Conservation (phyloP, 768 basidiomycete genomes). For the Asterophora parasitica region DNA sequence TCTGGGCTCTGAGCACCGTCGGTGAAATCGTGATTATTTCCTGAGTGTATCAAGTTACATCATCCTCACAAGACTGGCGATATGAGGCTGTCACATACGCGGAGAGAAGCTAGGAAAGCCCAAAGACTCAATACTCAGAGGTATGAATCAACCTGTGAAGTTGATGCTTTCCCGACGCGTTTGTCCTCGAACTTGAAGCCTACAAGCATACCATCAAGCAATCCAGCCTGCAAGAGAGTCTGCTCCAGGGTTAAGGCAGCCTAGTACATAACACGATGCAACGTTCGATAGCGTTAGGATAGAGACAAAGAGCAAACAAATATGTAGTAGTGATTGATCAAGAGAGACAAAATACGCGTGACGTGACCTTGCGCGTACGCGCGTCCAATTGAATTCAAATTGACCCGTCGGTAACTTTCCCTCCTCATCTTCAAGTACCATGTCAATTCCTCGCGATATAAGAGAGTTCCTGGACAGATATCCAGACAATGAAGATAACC, state of each 20-base stretch:
- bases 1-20: too few species aligned
- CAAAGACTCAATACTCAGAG: too few species aligned
- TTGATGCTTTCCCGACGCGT: background rate
- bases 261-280: too few species aligned
- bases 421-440: slow-evolving; percentile 10
- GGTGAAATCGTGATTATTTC: too few species aligned
- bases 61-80: too few species aligned
- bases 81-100: background rate
- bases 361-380: background rate
- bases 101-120: background rate
- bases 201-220: too few species aligned
- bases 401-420: background rate
- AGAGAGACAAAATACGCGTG: background rate
- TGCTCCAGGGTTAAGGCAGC: too few species aligned
- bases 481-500: slow-evolving; percentile 38
- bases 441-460: slow-evolving; percentile 51
- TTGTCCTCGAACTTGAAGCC: background rate
- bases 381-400: background rate
- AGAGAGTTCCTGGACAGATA: slow-evolving; percentile 55
- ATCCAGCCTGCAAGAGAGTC: too few species aligned
- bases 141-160: background rate
- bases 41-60: too few species aligned
- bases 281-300: too few species aligned
- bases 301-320: too few species aligned
- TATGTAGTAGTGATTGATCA: too few species aligned